These are phyloP conservation scores for Trichomonas tenax DNA, from an alignment of 208 protist genomes.

Conservation along the genomic window DNA sequence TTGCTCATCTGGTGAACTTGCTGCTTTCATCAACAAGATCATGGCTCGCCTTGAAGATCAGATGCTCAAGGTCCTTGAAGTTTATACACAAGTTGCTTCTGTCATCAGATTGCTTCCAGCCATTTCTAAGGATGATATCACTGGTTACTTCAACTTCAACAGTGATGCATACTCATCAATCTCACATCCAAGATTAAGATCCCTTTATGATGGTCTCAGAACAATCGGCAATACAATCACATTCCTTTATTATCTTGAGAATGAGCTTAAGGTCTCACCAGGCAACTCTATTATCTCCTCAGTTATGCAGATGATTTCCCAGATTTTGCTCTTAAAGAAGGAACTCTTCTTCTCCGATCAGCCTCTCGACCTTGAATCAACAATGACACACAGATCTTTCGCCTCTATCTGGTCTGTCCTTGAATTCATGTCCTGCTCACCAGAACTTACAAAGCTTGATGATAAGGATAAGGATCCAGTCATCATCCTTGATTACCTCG, in stretches of 20 bases:
- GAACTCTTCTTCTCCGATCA: neutral
- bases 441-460: neutral
- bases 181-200: neutral
- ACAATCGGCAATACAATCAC: neutral
- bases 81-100: neutral
- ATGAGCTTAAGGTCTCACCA: neutral
- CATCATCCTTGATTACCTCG: neutral
- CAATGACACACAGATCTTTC: neutral
- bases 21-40: neutral
- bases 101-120: neutral
- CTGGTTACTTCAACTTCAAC: neutral
- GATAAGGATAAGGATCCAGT: neutral
- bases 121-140: neutral
- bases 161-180: neutral
- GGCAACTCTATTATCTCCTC: neutral
- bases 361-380: neutral
- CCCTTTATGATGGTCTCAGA: neutral
- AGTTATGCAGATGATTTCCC: neutral
- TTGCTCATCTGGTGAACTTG: neutral
- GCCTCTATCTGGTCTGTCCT: neutral
- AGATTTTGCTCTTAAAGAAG: neutral
- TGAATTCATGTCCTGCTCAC: neutral
- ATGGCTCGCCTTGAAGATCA: neutral
- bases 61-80: neutral
- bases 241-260: neutral